Evolutionary conservation across 768 basidiomycete species (phyloP), one percentile per base, ranked within the genome.

Genomic region (Leccinum boreale): DNA sequence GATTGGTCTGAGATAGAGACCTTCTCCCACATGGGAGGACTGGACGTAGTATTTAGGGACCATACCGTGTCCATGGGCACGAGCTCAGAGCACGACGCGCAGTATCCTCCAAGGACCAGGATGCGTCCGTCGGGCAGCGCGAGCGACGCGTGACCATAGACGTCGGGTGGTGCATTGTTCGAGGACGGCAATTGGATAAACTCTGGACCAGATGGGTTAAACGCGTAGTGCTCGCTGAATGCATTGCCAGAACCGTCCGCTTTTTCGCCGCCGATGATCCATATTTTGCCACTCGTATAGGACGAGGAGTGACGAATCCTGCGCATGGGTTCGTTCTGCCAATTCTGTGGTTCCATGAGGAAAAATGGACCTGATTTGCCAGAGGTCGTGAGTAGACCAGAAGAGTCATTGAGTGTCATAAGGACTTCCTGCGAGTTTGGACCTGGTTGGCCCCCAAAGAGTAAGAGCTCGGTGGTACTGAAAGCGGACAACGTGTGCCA

Each of bases 401-500:
- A 82, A 3, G 92, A 93, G 73, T 94, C 87, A 7, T 81, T 68
- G 4, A 70, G 68, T 24, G 78, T 78, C 21, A 81, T 76, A 19
- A 85, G 74, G 2, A 82, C 77, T 44, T 78, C 77, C 23, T 72
- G 62, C 8, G 85, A 83, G 63, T 82, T 80, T 5, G 85, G 77
- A 3, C 81, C 89, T 14, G 86, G 82, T 62, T 85, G 78, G 17
- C 94, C 94, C 21, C 94, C 94, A 58, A 94, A 92, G 14, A 86
- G 70, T 4, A 94, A 76, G 2, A 84, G 60, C 23, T 78, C 60
- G 8, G 82, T 74, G 15, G 77, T 72, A 55, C 83, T 81, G 73
- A 83, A 81, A 4, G 86, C 82, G 15, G 89, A 87, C 45, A 94
- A 74, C 1, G 89, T 84, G 68, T 93, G 89, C 89, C 90, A 94